These are phyloP conservation scores for Solanum ossicruentum DNA, from an alignment of 257 asterid species.

Conservation along the genomic window DNA sequence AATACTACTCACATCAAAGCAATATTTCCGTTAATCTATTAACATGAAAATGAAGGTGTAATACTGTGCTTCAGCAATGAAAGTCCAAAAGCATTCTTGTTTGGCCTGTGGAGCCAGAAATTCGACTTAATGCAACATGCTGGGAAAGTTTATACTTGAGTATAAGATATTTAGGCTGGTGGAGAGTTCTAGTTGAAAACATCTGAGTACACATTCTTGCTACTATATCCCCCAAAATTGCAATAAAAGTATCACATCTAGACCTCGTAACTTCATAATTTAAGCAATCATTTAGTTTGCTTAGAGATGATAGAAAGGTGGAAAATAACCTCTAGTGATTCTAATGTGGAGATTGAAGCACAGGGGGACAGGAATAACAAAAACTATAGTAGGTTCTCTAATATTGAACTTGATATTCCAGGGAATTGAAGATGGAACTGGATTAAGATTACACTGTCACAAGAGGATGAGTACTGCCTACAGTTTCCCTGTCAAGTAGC, in stretches of 20 bases:
- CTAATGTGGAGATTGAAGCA: neutral
- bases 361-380: neutral
- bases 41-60: neutral
- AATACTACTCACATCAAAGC: neutral
- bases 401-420: neutral
- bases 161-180: neutral
- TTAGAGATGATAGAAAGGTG: neutral
- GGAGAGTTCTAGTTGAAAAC: neutral
- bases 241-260: neutral
- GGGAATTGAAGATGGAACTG: neutral
- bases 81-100: neutral
- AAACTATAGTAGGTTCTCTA: neutral
- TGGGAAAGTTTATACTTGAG: neutral
- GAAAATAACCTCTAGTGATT: neutral
- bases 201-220: neutral
- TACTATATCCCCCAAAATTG: neutral
- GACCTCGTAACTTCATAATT: neutral
- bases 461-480: neutral
- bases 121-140: neutral
- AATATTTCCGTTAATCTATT: neutral
- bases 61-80: too few species aligned
- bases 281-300: neutral
- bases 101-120: neutral
- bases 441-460: neutral
- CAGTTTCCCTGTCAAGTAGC: neutral